Conservation (phyloP, 768 basidiomycete species). For the Neoboletus brunneissimus region DNA sequence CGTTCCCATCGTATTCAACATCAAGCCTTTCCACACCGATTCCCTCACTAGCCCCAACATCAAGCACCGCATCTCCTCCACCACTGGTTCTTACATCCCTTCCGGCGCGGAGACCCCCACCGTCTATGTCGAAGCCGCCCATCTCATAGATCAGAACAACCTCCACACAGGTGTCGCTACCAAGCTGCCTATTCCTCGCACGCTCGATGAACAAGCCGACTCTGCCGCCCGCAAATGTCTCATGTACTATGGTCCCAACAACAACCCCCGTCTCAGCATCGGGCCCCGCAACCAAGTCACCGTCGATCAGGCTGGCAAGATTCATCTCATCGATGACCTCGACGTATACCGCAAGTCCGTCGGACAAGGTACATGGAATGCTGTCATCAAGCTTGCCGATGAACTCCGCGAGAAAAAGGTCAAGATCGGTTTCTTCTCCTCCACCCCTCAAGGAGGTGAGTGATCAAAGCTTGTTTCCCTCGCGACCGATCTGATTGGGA, state of each 20-base stretch:
- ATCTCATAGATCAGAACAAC: constrained; percentile 41
- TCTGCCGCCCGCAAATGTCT: constrained; percentile 82
- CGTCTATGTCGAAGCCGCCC: constrained; percentile 58
- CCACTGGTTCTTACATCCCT: constrained; percentile 72
- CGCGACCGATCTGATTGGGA: constrained; percentile 23
- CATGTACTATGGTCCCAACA: constrained; percentile 79
- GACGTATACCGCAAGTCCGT: constrained; percentile 76
- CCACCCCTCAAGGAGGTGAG: constrained; percentile 90
- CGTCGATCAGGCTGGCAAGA: constrained; percentile 84
- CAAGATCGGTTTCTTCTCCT: constrained; percentile 92
- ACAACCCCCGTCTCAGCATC: constrained; percentile 81
- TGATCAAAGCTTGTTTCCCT: constrained; percentile 6
- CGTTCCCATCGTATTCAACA: constrained; percentile 82
- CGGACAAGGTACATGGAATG: constrained; percentile 72
- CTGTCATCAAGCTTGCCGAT: constrained; percentile 76
- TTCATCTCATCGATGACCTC: constrained; percentile 81
- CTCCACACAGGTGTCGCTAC: constrained; percentile 46
- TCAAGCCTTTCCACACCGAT: constrained; percentile 80
- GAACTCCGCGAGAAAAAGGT: constrained; percentile 84
- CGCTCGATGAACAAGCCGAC: constrained; percentile 81
- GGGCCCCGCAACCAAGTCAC: constrained; percentile 83
- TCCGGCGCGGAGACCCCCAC: constrained; percentile 79
- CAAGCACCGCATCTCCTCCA: constrained; percentile 80
- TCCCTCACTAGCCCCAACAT: constrained; percentile 74
- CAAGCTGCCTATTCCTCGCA: constrained; percentile 70